Evolutionary conservation across 305 asterid species (phyloP).

Genomic region (Solanum hybrid): DNA sequence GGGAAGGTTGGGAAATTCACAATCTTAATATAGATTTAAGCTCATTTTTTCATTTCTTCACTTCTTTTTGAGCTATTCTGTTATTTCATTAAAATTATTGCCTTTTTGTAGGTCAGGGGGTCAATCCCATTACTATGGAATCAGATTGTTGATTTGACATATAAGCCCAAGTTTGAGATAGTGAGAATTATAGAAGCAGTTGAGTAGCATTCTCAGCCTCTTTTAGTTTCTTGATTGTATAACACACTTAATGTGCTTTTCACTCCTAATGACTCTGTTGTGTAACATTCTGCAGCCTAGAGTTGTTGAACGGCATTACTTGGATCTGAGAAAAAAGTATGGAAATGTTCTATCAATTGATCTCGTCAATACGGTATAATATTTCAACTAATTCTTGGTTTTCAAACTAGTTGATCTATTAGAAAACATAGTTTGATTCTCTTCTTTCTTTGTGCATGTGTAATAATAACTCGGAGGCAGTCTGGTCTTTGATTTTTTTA

Average conservation of each 20-base stretch:
- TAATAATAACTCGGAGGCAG: neutral
- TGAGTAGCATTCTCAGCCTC: constrained; percentile 33
- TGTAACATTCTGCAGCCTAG: constrained; percentile 55
- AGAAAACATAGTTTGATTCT: neutral
- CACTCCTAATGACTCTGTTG: constrained; percentile 19
- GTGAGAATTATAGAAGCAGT: constrained; percentile 83
- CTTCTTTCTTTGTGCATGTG: neutral
- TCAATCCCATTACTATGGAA: constrained; percentile 98
- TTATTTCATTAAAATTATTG: neutral
- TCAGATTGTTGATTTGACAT: constrained; percentile 98
- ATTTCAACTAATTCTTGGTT: constrained; percentile 3
- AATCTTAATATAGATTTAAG: neutral
- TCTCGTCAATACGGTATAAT: constrained; percentile 78
- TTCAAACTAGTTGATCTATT: neutral
- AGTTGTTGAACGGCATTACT: constrained; percentile 81
- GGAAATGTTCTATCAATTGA: constrained; percentile 90
- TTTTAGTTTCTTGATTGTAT: constrained; percentile 12
- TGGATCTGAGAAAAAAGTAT: constrained; percentile 91
- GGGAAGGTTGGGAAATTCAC: neutral
- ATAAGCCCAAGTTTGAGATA: constrained; percentile 90
- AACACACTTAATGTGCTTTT: constrained; percentile 7
- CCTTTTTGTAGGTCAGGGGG: constrained; percentile 77
- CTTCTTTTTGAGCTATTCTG: neutral
- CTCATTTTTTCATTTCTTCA: neutral
- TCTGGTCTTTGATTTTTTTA: neutral